Percentiles rank a stretch among this genome's conserved stretches.
These are phyloP conservation scores for Globisporangium viniferum DNA, from an alignment of 352 stramenopile species.

Conservation along the genomic window DNA sequence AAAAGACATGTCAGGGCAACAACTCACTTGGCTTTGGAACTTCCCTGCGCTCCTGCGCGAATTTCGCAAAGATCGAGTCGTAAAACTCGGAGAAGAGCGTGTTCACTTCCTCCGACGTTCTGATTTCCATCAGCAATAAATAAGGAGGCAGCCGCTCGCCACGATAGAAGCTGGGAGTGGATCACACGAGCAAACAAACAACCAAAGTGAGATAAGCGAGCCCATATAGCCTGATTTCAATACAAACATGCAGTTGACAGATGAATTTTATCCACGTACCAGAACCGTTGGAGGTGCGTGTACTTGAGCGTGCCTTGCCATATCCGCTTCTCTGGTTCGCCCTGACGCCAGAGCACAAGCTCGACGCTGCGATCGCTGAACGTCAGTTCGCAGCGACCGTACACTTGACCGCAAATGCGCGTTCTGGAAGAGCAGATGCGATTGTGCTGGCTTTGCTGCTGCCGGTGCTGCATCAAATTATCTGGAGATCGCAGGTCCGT, in stretches of 20 bases:
- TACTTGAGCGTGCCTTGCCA: slow-evolving; percentile 41
- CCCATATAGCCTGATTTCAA: no score
- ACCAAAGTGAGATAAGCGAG: background rate
- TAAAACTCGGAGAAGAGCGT: slow-evolving; percentile 51
- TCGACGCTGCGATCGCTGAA: slow-evolving; percentile 28
- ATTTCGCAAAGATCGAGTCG: slow-evolving; percentile 50
- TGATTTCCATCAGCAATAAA: slow-evolving; percentile 53
- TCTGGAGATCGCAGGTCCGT: background rate
- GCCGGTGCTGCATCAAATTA: background rate
- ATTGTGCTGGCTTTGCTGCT: slow-evolving; percentile 11
- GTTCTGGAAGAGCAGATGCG: slow-evolving; percentile 29
- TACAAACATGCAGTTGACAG: background rate
- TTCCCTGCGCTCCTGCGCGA: slow-evolving; percentile 27
- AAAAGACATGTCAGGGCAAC: no score
- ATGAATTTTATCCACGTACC: slow-evolving; percentile 20
- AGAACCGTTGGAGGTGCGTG: slow-evolving; percentile 38
- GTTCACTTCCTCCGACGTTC: slow-evolving; percentile 17
- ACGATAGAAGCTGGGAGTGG: background rate
- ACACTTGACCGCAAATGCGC: slow-evolving; percentile 38
- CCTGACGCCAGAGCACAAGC: slow-evolving; percentile 31
- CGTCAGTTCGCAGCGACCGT: slow-evolving; percentile 34
- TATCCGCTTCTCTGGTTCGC: background rate
- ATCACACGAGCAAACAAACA: background rate
- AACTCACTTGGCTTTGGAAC: slow-evolving; percentile 30
- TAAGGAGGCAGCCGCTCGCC: slow-evolving; percentile 32